Evolutionary conservation across 176 grass and related monocot species (phyloP), one percentile per base, ranked within the genome.

Genomic region (Typha latifolia): DNA sequence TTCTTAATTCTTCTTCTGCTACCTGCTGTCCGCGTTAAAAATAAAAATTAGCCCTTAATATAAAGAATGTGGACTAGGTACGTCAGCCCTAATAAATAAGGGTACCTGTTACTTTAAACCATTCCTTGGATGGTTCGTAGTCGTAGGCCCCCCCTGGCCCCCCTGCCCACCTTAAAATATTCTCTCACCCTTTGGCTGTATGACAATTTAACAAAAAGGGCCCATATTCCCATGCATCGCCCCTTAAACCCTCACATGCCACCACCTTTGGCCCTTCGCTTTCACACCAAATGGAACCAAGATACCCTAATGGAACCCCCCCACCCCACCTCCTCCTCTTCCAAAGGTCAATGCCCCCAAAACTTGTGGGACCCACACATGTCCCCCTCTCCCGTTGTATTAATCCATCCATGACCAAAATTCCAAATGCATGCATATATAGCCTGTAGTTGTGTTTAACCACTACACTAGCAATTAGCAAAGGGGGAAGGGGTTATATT

Each of bases 1-100:
- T 26, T 26, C 24, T 26, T 26, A 0, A 0, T 26, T 26, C 24
- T 26, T 26, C 24, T 26, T 26, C 24, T n/a, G n/a, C n/a, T n/a
- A n/a, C n/a, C n/a, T n/a, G n/a, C n/a, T n/a, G n/a, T n/a, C n/a
- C n/a, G n/a, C n/a, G n/a, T n/a, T n/a, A n/a, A n/a, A n/a, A n/a
- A n/a, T n/a, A n/a, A n/a, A n/a, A n/a, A n/a, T n/a, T n/a, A n/a
- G n/a, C n/a, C n/a, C n/a, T n/a, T n/a, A n/a, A n/a, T n/a, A n/a
- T n/a, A n/a, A n/a, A n/a, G n/a, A n/a, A n/a, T n/a, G n/a, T n/a
- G n/a, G 27, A 29, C 1, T 29, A 29, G 27, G 27, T 14, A 59
- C 68, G 68, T 70, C 51, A 70, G 68, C 68, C 68, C 68, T 70
- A 59, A 22, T 59, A 70, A 59, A 59, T 57, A 13, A 22, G 26